phyloP scores from a whole-genome alignment of 495 filamentous ascomycete genomes.

The Lepraria neglecta region DNA sequence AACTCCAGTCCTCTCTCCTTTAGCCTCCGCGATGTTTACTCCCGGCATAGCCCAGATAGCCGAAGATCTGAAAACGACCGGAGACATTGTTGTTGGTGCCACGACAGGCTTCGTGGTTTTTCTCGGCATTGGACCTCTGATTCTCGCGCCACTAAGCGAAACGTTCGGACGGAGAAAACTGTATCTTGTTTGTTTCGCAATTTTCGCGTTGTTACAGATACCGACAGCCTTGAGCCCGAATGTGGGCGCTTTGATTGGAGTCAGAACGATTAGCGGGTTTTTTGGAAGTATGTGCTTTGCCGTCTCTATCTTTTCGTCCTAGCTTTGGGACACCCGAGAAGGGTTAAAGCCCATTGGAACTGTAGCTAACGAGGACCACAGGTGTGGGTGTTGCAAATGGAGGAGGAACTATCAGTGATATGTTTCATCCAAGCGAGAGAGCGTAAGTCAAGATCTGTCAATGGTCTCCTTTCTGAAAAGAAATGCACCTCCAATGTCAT shows the following conservation, averaged over 20 bases:
- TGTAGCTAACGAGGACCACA: constrained; percentile 5
- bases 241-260: constrained; percentile 55
- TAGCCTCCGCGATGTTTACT: constrained; percentile 40
- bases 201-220: constrained; percentile 59
- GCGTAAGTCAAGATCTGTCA: constrained; percentile 28
- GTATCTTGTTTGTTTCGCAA: constrained; percentile 54
- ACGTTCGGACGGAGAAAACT: constrained; percentile 65
- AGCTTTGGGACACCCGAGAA: no score
- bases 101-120: constrained; percentile 47
- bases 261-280: constrained; percentile 51
- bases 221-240: constrained; percentile 65
- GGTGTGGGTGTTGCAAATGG: constrained; percentile 62
- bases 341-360: background rate
- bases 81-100: constrained; percentile 31
- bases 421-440: constrained; percentile 58
- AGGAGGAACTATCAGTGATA: constrained; percentile 71
- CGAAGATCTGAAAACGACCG: constrained; percentile 29
- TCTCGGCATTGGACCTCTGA: constrained; percentile 64
- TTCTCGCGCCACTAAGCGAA: constrained; percentile 71
- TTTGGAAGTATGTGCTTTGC: constrained; percentile 44
- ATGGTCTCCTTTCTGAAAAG: no score
- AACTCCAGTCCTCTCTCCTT: constrained; percentile 33
- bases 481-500: background rate
- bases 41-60: constrained; percentile 40
- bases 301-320: background rate